phyloP scores from a whole-genome alignment of 768 basidiomycete species.

The Auriscalpium microsporum region DNA sequence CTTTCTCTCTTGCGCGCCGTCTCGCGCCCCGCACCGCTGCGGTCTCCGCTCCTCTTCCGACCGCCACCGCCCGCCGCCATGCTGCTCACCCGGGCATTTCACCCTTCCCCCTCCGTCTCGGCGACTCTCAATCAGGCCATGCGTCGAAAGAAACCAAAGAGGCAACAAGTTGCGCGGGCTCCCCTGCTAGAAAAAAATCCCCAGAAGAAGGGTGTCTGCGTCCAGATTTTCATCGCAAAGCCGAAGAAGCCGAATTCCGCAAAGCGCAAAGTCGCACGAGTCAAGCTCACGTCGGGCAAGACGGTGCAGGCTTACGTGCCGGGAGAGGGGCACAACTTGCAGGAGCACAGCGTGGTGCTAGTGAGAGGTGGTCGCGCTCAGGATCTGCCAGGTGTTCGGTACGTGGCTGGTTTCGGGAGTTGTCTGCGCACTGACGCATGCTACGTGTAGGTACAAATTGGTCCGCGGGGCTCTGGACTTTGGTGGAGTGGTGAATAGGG shows the following conservation, averaged over 20 bases:
- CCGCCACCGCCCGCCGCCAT: conserved; percentile 7
- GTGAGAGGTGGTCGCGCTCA: conserved; percentile 94
- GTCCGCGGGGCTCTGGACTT: conserved; percentile 91
- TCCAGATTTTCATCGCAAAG: conserved; percentile 67
- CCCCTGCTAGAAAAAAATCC: conserved; percentile 75
- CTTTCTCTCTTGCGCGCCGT: conserved; percentile 4
- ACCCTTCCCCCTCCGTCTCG: conserved; percentile 45
- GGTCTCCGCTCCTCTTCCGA: background rate
- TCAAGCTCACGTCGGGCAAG: conserved; percentile 86
- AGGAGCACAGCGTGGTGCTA: conserved; percentile 94
- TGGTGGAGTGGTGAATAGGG: conserved; percentile 79
- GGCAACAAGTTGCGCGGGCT: conserved; percentile 47
- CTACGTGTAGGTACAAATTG: conserved; percentile 72
- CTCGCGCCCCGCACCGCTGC: conserved; percentile 2
- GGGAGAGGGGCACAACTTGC: conserved; percentile 95
- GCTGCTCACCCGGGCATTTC: conserved; percentile 40
- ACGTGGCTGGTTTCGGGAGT: conserved; percentile 17
- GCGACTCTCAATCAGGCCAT: conserved; percentile 86
- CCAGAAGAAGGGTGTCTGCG: conserved; percentile 89
- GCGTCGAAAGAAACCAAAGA: conserved; percentile 51
- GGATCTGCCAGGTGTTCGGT: conserved; percentile 98
- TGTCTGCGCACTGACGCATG: background rate
- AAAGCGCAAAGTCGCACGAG: conserved; percentile 91
- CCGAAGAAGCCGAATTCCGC: conserved; percentile 99
- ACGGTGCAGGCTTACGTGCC: conserved; percentile 90